Evolutionary conservation across 2,329 filamentous ascomycete species (phyloP).

Genomic region (Colletotrichum sp.): DNA sequence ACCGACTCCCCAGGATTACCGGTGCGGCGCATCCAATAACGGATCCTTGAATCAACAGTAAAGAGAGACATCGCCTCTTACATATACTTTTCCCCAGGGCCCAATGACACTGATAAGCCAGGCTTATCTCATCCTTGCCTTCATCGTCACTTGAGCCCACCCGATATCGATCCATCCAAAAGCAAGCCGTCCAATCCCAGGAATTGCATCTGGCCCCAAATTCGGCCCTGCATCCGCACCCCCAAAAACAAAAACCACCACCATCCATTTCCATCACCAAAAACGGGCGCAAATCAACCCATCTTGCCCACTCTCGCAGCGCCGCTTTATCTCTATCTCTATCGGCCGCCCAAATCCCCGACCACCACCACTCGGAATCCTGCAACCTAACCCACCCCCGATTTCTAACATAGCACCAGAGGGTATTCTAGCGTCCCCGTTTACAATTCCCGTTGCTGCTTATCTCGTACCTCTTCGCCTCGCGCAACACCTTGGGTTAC

Average conservation of each 20-base stretch:
- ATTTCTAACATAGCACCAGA: background rate
- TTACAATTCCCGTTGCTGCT: background rate
- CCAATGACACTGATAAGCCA: constrained; percentile 64
- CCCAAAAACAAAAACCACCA: background rate
- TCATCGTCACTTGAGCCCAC: constrained; percentile 53
- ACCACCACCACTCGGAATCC: background rate
- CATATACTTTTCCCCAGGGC: constrained; percentile 21
- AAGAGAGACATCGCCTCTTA: constrained; percentile 13
- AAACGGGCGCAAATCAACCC: constrained; percentile 22
- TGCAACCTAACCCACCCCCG: constrained; percentile 1
- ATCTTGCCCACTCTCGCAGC: constrained; percentile 16
- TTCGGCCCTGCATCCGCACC: constrained; percentile 6
- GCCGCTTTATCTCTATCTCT: constrained; percentile 17
- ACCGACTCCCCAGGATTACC: background rate
- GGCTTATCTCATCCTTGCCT: constrained; percentile 61
- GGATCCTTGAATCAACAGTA: background rate
- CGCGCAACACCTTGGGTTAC: background rate
- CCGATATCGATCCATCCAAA: constrained; percentile 20
- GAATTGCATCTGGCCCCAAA: constrained; percentile 17
- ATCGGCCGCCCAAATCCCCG: background rate
- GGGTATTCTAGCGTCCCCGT: background rate
- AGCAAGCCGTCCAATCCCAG: constrained; percentile 16
- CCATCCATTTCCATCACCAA: constrained; percentile 16
- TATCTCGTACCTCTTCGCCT: constrained; percentile 5
- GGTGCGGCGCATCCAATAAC: background rate